phyloP scores from a whole-genome alignment of 108 stramenopile genomes.

The Schizochytrium sp. region DNA sequence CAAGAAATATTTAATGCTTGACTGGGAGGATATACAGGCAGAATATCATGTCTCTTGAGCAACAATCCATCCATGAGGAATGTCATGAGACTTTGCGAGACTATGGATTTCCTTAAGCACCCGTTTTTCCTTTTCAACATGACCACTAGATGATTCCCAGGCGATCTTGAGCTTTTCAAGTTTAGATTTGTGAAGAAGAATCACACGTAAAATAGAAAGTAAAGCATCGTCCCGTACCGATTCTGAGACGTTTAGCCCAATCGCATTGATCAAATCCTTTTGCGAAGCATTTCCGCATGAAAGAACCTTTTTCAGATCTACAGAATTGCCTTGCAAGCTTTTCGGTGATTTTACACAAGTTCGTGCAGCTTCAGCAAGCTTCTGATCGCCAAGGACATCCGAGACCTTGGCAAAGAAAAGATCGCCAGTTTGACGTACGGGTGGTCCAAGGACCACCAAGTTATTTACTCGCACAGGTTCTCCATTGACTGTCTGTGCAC shows the following conservation, averaged over 20 bases:
- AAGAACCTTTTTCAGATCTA: neutral
- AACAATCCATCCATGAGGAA: neutral
- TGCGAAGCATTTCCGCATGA: neutral
- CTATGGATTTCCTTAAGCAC: neutral
- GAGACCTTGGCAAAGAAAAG: constrained; percentile 17
- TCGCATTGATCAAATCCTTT: neutral
- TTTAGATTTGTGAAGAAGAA: neutral
- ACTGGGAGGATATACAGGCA: too few species aligned
- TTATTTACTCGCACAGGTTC: neutral
- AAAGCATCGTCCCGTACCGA: neutral
- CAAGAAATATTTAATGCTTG: too few species aligned
- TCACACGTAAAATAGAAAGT: neutral
- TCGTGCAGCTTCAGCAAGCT: neutral
- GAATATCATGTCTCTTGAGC: neutral
- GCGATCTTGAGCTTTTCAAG: neutral
- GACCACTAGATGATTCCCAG: neutral
- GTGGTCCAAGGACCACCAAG: neutral
- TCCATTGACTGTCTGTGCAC: neutral
- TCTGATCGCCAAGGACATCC: neutral
- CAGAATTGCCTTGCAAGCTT: neutral
- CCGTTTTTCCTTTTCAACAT: neutral
- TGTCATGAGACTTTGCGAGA: neutral
- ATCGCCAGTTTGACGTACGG: neutral
- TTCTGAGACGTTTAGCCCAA: neutral
- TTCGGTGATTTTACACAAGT: neutral